phyloP scores from a whole-genome alignment of 768 basidiomycete genomes.

The Leccinum boreale region DNA sequence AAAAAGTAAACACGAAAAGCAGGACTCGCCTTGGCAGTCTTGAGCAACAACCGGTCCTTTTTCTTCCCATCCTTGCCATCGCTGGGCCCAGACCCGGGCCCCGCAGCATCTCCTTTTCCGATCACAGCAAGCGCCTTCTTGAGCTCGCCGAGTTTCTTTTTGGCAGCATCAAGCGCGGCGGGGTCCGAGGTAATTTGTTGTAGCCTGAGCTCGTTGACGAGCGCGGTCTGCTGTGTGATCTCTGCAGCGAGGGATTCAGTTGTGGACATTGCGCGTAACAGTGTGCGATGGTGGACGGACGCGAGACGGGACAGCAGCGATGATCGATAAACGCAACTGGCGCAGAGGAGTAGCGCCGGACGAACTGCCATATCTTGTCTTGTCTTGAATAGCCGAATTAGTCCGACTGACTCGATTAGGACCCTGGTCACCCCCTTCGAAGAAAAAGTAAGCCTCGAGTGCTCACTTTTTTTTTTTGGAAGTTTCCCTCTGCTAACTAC shows the following conservation, averaged over 20 bases:
- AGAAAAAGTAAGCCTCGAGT: too few relatives aligned
- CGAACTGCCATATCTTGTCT: background rate
- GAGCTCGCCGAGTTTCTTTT: constrained; percentile 67
- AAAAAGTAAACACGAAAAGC: constrained; percentile 8
- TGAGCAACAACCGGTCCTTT: constrained; percentile 71
- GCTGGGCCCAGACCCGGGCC: constrained; percentile 29
- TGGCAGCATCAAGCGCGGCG: constrained; percentile 53
- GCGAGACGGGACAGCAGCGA: constrained; percentile 6
- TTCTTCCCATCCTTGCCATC: constrained; percentile 53
- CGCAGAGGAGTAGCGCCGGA: background rate
- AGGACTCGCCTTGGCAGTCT: constrained; percentile 83
- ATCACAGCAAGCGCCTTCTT: constrained; percentile 53
- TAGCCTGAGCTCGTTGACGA: constrained; percentile 61
- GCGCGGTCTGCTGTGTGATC: constrained; percentile 51
- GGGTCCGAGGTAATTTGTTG: constrained; percentile 45
- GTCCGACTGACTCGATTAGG: constrained; percentile 21
- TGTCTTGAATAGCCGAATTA: constrained; percentile 5
- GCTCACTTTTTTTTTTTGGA: too few relatives aligned
- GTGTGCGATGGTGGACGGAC: constrained; percentile 7
- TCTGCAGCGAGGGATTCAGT: constrained; percentile 47
- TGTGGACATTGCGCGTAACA: constrained; percentile 37
- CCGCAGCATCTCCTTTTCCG: constrained; percentile 26
- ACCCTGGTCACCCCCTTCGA: constrained; percentile 22
- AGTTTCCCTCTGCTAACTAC: too few relatives aligned
- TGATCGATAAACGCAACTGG: constrained; percentile 35